phyloP scores from a whole-genome alignment of 441 rosid genomes.

The Populus hybrid region DNA sequence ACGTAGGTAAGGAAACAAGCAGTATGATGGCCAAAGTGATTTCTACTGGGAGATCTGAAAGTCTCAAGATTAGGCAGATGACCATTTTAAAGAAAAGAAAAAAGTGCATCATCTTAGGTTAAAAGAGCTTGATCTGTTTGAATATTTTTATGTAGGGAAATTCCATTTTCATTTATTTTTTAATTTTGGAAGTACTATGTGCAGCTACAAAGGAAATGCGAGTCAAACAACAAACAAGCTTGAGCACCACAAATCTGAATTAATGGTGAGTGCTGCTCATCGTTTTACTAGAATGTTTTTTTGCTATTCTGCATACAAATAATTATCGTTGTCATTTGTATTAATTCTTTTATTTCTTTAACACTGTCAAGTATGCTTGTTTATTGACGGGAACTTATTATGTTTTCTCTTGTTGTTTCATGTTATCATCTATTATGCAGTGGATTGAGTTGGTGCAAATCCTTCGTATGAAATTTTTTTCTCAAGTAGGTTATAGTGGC shows the following conservation, averaged over 20 bases:
- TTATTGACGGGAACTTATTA: neutral
- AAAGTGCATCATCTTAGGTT: conserved; percentile 53
- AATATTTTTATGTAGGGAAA: neutral
- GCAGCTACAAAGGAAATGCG: too few species aligned
- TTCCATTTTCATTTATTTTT: neutral
- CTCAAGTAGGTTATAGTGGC: neutral
- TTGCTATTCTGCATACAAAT: neutral
- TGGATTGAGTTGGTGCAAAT: too few species aligned
- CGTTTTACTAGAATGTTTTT: too few species aligned
- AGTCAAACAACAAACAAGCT: too few species aligned
- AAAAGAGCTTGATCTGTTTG: conserved; percentile 18
- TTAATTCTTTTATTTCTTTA: neutral
- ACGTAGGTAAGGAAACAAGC: conserved; percentile 41
- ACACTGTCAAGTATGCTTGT: neutral
- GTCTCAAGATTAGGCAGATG: conserved; percentile 46
- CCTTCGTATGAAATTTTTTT: too few species aligned
- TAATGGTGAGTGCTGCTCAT: conserved; percentile 40
- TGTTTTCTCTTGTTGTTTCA: conserved; percentile 3
- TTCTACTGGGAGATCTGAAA: conserved; percentile 54
- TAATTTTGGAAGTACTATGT: conserved; percentile 17
- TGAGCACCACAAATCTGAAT: conserved; percentile 43
- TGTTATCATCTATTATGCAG: neutral
- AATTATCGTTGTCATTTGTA: too few species aligned
- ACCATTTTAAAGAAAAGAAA: conserved; percentile 42
- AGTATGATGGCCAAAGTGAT: conserved; percentile 51